Evolutionary conservation across 2,329 filamentous ascomycete species (phyloP).

Genomic region (Botrytis aclada): DNA sequence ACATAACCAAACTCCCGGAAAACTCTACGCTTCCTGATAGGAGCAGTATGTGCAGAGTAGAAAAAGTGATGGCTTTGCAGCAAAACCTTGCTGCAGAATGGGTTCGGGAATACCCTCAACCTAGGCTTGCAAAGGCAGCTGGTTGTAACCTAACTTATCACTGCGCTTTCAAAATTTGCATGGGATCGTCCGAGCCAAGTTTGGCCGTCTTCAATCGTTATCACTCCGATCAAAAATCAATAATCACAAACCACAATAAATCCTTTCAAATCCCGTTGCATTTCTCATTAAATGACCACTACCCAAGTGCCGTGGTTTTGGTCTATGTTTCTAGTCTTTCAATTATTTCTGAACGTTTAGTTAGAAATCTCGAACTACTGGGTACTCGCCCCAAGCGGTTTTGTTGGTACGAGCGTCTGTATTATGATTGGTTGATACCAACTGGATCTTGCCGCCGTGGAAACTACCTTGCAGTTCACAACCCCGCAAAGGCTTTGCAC

Average conservation of each 20-base stretch:
- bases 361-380: background rate
- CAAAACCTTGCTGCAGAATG: slow-evolving; percentile 2
- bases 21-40: background rate
- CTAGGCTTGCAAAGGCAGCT: background rate
- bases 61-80: slow-evolving; percentile 2
- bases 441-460: slow-evolving; percentile 7
- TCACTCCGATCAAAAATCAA: background rate
- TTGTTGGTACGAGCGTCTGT: background rate
- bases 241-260: background rate
- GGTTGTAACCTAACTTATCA: background rate
- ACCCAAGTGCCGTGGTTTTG: background rate
- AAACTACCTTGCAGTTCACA: background rate
- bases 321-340: background rate
- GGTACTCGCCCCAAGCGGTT: background rate
- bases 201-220: background rate
- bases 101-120: slow-evolving; percentile 4
- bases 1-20: background rate
- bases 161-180: background rate
- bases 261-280: too few species aligned
- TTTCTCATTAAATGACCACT: background rate
- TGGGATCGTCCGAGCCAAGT: background rate
- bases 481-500: background rate
- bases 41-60: background rate
- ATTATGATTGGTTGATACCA: background rate
- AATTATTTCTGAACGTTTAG: background rate